A percentile compares a stretch with the other conserved stretches of the same genome.
These are phyloP conservation scores for Penicillium occitanis DNA, from an alignment of 2,329 filamentous ascomycete genomes.

Conservation along the genomic window DNA sequence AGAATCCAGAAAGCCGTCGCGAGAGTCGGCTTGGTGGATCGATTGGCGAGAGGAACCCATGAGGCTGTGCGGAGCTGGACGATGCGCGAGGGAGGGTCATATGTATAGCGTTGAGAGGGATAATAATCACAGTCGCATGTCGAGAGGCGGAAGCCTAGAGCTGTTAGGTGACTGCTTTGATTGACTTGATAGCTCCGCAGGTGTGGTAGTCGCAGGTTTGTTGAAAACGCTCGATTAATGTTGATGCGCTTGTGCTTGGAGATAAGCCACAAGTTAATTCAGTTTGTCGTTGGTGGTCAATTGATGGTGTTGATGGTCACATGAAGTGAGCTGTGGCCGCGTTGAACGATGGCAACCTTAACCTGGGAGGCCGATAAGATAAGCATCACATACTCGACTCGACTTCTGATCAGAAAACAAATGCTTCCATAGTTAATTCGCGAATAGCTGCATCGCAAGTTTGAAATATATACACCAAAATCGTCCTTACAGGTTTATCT, in stretches of 20 bases:
- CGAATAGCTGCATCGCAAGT: background rate
- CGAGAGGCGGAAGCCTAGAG: background rate
- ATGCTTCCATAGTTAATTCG: background rate
- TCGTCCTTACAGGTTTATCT: background rate
- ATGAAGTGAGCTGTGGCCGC: background rate
- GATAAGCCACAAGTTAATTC: no score
- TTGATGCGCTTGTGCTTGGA: background rate
- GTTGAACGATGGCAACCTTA: background rate
- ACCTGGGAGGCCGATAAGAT: constrained; percentile 13
- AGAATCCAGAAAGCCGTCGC: constrained; percentile 54
- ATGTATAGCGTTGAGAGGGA: constrained; percentile 18
- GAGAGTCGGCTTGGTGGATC: constrained; percentile 35
- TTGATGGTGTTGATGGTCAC: background rate
- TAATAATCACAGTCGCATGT: constrained; percentile 9
- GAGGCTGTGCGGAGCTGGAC: constrained; percentile 31
- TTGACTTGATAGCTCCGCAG: background rate
- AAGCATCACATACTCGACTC: constrained; percentile 6
- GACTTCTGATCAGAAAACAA: background rate
- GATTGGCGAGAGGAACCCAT: constrained; percentile 33
- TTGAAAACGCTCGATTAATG: no score
- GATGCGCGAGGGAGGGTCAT: constrained; percentile 43
- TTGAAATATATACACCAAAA: background rate
- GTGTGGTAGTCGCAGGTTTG: background rate
- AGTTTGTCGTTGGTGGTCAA: background rate
- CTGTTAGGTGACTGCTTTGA: background rate